Conservation (phyloP, 192 early-diverging fungal species). For the Podila minutissima region DNA sequence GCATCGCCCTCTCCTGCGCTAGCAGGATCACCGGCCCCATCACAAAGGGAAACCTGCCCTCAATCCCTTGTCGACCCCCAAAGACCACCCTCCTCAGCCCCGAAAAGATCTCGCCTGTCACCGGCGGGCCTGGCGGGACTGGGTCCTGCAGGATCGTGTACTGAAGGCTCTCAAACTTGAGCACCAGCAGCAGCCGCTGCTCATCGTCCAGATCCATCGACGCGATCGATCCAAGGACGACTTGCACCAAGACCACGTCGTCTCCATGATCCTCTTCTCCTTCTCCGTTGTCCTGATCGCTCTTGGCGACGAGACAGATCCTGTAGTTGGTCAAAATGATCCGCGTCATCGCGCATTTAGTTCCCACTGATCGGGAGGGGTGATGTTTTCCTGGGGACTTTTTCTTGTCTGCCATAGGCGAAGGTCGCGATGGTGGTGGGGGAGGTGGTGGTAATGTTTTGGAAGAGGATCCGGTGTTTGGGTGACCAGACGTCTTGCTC, state of each 20-base stretch:
- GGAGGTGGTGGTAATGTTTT: neutral
- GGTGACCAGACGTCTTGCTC: too few species aligned
- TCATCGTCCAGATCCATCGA: neutral
- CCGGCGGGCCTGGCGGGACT: neutral
- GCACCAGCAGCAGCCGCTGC: neutral
- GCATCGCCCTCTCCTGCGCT: neutral
- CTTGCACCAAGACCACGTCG: neutral
- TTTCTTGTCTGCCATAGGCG: too few species aligned
- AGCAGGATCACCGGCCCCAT: neutral
- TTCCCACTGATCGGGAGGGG: neutral
- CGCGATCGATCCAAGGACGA: neutral
- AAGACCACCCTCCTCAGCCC: neutral
- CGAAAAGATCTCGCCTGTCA: neutral
- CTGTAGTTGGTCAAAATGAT: neutral
- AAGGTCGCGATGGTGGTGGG: neutral
- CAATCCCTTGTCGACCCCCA: neutral
- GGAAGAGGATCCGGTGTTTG: too few species aligned
- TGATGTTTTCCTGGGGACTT: neutral
- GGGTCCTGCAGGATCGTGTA: neutral
- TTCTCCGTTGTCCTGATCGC: neutral
- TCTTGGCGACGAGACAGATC: neutral
- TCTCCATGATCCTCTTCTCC: neutral
- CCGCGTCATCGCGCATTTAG: neutral
- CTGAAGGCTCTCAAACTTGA: neutral
- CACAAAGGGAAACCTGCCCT: neutral